phyloP scores from a whole-genome alignment of 1,284 basidiomycete species.

The Cryptococcus hybrid region DNA sequence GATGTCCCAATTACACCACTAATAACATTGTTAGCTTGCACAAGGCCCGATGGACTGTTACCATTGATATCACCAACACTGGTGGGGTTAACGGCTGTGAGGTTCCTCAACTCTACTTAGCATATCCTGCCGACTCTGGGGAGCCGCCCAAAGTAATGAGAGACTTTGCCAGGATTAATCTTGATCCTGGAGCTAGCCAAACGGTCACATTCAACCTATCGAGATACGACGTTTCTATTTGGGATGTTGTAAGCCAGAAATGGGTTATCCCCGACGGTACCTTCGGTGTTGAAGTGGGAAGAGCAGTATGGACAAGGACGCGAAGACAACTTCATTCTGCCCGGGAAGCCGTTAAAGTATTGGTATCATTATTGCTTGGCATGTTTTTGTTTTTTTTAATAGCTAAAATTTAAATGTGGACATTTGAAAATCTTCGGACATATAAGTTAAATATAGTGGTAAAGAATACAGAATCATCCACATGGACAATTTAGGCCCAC shows the following conservation, averaged over 20 bases:
- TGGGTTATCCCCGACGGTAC: constrained; percentile 48
- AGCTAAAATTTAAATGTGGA: too few relatives aligned
- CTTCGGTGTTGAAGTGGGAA: constrained; percentile 39
- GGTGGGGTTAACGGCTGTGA: constrained; percentile 51
- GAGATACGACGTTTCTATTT: constrained; percentile 49
- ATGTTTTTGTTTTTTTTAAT: too few relatives aligned
- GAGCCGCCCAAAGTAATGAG: constrained; percentile 49
- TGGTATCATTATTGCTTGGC: too few relatives aligned
- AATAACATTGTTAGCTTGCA: constrained; percentile 34
- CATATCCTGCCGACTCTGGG: constrained; percentile 41
- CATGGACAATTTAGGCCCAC: too few relatives aligned
- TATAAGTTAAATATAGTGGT: background rate
- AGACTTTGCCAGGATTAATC: constrained; percentile 31
- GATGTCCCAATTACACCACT: background rate
- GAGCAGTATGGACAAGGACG: constrained; percentile 15
- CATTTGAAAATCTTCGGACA: too few relatives aligned
- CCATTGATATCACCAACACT: constrained; percentile 51
- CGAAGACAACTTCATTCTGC: constrained; percentile 3
- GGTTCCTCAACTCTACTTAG: constrained; percentile 46
- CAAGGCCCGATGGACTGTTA: constrained; percentile 40
- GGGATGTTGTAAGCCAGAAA: constrained; percentile 44
- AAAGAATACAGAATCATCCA: background rate
- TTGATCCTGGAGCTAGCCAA: constrained; percentile 36
- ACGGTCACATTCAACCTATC: constrained; percentile 45
- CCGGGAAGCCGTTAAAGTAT: background rate